These are phyloP conservation scores for Cyclostephanos invisitatus DNA, from an alignment of 108 stramenopile genomes.

Conservation along the genomic window DNA sequence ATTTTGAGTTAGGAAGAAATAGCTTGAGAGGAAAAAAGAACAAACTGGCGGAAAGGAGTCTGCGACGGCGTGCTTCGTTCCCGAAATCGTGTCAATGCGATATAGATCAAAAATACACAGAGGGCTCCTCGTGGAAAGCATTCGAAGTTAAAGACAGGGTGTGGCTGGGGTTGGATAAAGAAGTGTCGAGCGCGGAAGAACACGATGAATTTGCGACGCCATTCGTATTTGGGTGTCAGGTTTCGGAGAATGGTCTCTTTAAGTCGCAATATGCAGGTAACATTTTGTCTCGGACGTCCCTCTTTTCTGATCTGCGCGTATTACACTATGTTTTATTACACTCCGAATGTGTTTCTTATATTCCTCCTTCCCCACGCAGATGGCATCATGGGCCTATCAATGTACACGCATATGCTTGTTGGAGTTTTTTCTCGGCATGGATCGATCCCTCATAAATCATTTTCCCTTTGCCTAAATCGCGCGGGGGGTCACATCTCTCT, in stretches of 20 bases:
- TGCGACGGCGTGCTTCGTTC: neutral
- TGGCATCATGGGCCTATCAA: conserved; percentile 93
- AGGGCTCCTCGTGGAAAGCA: conserved; percentile 73
- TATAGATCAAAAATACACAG: conserved; percentile 72
- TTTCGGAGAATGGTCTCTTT: conserved; percentile 85
- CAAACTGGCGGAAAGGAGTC: neutral
- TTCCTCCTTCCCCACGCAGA: conserved; percentile 41
- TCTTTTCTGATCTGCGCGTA: no score
- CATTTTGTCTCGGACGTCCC: conserved; percentile 42
- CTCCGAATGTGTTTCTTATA: no score
- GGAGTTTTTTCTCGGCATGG: conserved; percentile 37
- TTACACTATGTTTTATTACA: no score
- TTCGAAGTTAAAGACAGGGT: conserved; percentile 78
- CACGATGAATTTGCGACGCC: conserved; percentile 48
- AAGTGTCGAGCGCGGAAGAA: conserved; percentile 11
- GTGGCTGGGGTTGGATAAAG: conserved; percentile 56
- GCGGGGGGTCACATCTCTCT: conserved; percentile 62
- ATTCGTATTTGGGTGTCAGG: conserved; percentile 95
- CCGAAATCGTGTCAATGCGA: conserved; percentile 49
- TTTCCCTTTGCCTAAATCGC: conserved; percentile 66
- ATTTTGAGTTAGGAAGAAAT: conserved; percentile 9
- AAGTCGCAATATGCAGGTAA: conserved; percentile 93
- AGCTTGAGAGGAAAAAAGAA: conserved; percentile 7
- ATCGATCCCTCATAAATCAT: conserved; percentile 60
- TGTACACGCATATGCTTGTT: conserved; percentile 60